phyloP scores from a whole-genome alignment of 78 protist genomes.

The Dictyostelium brefeldianum region DNA sequence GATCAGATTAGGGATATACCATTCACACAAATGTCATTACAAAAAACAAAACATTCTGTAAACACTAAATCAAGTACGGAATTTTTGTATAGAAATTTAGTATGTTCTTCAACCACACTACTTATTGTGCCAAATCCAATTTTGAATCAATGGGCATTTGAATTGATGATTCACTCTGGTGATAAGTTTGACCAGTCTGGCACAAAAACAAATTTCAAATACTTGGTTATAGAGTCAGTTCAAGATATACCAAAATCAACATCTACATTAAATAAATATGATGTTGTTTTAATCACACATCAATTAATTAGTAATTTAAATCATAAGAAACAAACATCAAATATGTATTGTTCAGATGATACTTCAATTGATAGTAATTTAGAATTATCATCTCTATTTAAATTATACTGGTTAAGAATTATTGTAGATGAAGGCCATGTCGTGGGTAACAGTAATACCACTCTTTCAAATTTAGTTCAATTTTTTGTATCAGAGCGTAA shows the following conservation, averaged over 20 bases:
- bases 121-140: slow-evolving; percentile 46
- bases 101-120: slow-evolving; percentile 26
- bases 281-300: slow-evolving; percentile 36
- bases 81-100: background rate
- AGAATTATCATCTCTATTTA: background rate
- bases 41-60: background rate
- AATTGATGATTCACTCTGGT: background rate
- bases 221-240: background rate
- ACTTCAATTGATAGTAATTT: background rate
- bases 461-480: background rate
- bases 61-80: background rate
- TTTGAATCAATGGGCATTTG: slow-evolving; percentile 42
- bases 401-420: slow-evolving; percentile 40
- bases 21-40: background rate
- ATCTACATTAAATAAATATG: background rate
- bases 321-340: background rate
- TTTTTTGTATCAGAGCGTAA: background rate
- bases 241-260: background rate
- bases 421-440: slow-evolving; percentile 76
- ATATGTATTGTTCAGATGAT: background rate
- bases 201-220: background rate
- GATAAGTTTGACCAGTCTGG: no score
- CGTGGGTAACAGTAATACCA: slow-evolving; percentile 6
- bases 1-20: slow-evolving; percentile 21
- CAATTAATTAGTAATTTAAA: slow-evolving; percentile 9